Evolutionary conservation across 2,329 filamentous ascomycete species (phyloP).

Genomic region (Hortaea werneckii): DNA sequence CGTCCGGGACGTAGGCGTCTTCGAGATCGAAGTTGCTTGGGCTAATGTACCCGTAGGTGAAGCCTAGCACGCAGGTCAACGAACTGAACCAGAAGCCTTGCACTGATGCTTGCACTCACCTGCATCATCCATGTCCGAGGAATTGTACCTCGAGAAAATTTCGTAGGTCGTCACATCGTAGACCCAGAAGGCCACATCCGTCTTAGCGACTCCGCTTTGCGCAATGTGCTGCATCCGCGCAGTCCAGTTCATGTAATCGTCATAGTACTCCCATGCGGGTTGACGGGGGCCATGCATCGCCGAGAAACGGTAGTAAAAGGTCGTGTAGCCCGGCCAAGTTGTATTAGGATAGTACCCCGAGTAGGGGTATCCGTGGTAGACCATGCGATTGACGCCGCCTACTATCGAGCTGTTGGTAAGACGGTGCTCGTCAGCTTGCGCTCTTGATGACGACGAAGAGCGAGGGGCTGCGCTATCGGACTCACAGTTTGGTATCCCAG

Average conservation of each 20-base stretch:
- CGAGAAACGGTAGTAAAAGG: constrained; percentile 34
- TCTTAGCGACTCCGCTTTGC: constrained; percentile 31
- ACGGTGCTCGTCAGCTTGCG: no score
- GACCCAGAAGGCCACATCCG: constrained; percentile 34
- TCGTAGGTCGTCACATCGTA: constrained; percentile 6
- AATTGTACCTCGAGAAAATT: constrained; percentile 7
- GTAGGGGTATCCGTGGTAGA: constrained; percentile 37
- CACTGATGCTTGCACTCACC: no score
- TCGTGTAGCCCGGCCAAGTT: constrained; percentile 40
- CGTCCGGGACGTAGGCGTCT: constrained; percentile 28
- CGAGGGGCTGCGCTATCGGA: no score
- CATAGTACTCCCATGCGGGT: constrained; percentile 34
- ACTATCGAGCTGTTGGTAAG: constrained; percentile 30
- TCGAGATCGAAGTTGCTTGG: constrained; percentile 35
- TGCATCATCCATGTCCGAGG: constrained; percentile 15
- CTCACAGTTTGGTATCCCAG: constrained; percentile 23
- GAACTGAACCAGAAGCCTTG: no score
- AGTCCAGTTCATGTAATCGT: constrained; percentile 29
- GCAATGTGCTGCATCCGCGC: constrained; percentile 30
- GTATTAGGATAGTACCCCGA: constrained; percentile 35
- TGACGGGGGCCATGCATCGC: constrained; percentile 32
- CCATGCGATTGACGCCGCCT: constrained; percentile 34
- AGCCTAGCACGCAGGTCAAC: no score
- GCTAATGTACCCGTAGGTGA: constrained; percentile 35
- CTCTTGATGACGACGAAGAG: no score